phyloP scores from a whole-genome alignment of 1,284 basidiomycete genomes.

The Meripilus lineatus region DNA sequence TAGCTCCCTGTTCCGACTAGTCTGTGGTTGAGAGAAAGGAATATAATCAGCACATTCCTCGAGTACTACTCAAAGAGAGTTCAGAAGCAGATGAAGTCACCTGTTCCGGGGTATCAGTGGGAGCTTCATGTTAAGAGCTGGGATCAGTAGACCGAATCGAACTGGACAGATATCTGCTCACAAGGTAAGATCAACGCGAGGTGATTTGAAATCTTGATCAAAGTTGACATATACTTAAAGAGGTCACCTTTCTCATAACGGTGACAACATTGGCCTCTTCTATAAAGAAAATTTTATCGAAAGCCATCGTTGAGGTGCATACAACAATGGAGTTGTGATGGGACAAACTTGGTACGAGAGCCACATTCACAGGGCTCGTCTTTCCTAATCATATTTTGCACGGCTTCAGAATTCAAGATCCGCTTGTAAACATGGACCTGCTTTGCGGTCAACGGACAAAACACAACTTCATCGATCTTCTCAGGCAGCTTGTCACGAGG shows the following conservation, averaged over 20 bases:
- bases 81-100: conserved; percentile 27
- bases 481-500: conserved; percentile 54
- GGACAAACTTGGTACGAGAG: conserved; percentile 23
- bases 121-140: conserved; percentile 38
- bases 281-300: conserved; percentile 21
- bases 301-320: neutral
- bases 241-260: conserved; percentile 56
- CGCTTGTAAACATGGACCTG: conserved; percentile 72
- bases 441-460: conserved; percentile 71
- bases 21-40: conserved; percentile 31
- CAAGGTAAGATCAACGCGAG: conserved; percentile 77
- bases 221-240: conserved; percentile 70
- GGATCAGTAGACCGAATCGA: neutral
- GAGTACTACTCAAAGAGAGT: neutral
- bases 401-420: conserved; percentile 53
- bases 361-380: conserved; percentile 74
- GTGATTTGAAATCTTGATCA: conserved; percentile 86
- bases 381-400: conserved; percentile 63
- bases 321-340: neutral
- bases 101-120: conserved; percentile 60
- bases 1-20: conserved; percentile 53
- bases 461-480: conserved; percentile 85
- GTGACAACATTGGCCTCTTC: conserved; percentile 63
- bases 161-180: conserved; percentile 3
- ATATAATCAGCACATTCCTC: too few relatives aligned